Conservation (phyloP, 345 rosid genomes). For the Isatis tinctoria region DNA sequence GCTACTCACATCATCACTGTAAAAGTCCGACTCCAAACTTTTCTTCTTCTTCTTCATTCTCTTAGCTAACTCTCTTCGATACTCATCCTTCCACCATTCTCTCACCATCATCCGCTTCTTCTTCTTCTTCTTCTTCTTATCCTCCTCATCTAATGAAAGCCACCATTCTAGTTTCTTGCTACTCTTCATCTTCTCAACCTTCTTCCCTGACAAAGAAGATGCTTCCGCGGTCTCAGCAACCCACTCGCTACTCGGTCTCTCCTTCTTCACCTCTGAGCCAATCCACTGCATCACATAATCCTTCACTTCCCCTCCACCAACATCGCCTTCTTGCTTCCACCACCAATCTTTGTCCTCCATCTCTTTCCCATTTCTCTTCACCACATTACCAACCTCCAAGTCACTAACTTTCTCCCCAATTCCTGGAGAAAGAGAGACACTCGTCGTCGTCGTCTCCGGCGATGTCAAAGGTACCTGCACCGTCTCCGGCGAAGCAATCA, state of each 20-base stretch:
- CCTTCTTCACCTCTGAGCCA: conserved; percentile 75
- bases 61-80: conserved; percentile 69
- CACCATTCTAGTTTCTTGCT: conserved; percentile 81
- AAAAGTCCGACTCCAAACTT: conserved; percentile 30
- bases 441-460: conserved; percentile 20
- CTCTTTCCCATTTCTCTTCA: conserved; percentile 32
- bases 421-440: conserved; percentile 30
- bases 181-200: conserved; percentile 42
- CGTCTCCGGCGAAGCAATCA: conserved; percentile 44
- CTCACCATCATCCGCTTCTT: conserved; percentile 69
- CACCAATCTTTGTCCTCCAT: conserved; percentile 50
- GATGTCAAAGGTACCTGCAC: conserved; percentile 27
- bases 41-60: conserved; percentile 53
- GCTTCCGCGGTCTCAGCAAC: conserved; percentile 38
- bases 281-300: conserved; percentile 95
- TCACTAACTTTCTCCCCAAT: conserved; percentile 25
- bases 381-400: too few relatives aligned
- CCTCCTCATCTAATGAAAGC: conserved; percentile 72
- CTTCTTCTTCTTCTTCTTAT: conserved; percentile 49
- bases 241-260: conserved; percentile 76
- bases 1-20: conserved; percentile 27
- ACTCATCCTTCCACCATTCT: conserved; percentile 99
- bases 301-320: conserved; percentile 50
- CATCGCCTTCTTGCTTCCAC: conserved; percentile 59
- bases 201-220: conserved; percentile 6